phyloP scores from a whole-genome alignment of 176 grass and related monocot genomes.

The Pontederia paniculata region DNA sequence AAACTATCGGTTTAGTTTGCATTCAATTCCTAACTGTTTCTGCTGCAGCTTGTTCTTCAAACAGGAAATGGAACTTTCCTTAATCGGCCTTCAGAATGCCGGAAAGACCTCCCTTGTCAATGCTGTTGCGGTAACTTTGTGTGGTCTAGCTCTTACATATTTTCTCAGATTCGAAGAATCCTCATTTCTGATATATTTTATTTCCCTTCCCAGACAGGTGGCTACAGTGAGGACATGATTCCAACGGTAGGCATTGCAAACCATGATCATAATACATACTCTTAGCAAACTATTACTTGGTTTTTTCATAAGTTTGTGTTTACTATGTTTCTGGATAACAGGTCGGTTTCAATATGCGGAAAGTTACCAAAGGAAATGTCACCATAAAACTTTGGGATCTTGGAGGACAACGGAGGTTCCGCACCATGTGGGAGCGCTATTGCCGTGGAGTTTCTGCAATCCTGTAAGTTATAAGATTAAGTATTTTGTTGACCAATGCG shows the following conservation, averaged over 20 bases:
- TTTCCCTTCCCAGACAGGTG: conserved; percentile 63
- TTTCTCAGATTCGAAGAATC: conserved; percentile 16
- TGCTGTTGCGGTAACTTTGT: conserved; percentile 65
- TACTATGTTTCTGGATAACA: conserved; percentile 27
- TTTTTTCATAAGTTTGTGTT: too few relatives aligned
- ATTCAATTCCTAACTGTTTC: background rate
- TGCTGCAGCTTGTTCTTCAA: conserved; percentile 83
- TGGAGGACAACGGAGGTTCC: conserved; percentile 88
- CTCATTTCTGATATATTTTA: conserved; percentile 33
- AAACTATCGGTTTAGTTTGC: too few relatives aligned
- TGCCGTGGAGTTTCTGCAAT: conserved; percentile 91
- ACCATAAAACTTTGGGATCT: conserved; percentile 99
- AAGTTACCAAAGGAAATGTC: conserved; percentile 96
- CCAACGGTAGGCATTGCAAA: conserved; percentile 54
- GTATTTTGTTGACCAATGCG: too few relatives aligned
- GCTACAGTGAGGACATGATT: conserved; percentile 99
- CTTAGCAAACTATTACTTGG: too few relatives aligned
- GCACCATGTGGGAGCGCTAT: conserved; percentile 93
- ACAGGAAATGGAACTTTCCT: conserved; percentile 97
- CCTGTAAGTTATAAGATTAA: conserved; percentile 32
- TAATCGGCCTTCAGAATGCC: conserved; percentile 92
- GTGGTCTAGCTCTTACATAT: conserved; percentile 18
- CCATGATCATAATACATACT: background rate
- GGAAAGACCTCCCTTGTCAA: conserved; percentile 96
- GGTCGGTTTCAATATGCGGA: conserved; percentile 96